Evolutionary conservation across 2,329 filamentous ascomycete genomes (phyloP).

Genomic region (Phialophora expanda): DNA sequence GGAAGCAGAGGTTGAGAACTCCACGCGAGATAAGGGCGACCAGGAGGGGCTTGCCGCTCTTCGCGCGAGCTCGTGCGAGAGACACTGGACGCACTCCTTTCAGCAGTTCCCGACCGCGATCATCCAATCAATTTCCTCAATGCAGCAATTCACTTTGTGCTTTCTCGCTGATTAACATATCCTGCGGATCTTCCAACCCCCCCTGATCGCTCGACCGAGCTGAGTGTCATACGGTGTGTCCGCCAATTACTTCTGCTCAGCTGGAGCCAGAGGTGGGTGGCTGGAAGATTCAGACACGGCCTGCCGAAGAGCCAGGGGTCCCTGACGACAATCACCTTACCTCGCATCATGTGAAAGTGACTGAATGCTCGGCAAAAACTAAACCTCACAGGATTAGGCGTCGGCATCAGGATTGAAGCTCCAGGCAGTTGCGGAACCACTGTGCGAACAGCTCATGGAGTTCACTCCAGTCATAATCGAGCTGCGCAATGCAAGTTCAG

Average conservation of each 20-base stretch:
- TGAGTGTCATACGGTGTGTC: no score
- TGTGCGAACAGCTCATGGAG: background rate
- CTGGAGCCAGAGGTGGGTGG: no score
- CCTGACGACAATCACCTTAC: background rate
- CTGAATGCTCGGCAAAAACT: no score
- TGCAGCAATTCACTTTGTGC: no score
- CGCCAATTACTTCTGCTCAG: no score
- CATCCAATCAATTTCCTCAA: background rate
- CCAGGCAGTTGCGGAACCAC: constrained; percentile 1
- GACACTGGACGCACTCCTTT: background rate
- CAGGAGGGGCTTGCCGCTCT: background rate
- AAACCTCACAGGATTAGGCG: background rate
- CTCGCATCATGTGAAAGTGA: background rate
- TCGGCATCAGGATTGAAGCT: constrained; percentile 8
- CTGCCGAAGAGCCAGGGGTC: background rate
- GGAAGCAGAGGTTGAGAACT: background rate
- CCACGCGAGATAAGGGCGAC: background rate
- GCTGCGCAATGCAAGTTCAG: no score
- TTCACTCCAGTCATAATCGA: background rate
- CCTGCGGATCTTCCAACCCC: no score
- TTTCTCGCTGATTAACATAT: no score
- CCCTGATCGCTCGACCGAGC: no score
- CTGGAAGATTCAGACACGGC: no score
- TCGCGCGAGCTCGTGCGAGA: constrained; percentile 1
- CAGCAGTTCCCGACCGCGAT: background rate